Base-by-base conservation (phyloP, 2,329 filamentous ascomycete genomes). In the Cordyceps tenuipes region DNA sequence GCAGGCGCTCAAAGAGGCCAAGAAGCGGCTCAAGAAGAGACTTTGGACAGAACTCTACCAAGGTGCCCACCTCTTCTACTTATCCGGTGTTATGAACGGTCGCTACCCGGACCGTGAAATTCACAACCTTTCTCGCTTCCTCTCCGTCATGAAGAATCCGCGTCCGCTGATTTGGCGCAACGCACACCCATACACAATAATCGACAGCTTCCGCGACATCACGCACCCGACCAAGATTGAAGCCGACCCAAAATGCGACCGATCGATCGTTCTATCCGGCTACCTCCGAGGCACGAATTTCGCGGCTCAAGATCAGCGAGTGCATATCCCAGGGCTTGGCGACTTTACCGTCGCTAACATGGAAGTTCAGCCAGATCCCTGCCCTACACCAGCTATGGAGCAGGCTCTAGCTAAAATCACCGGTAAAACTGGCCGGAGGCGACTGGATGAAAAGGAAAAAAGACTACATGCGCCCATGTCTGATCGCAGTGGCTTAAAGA, bases 81-180 rank as follows among this genome's bases (percentile, higher is more conserved):
- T 99, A 5, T 96, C 91, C 1, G 94, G 94, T 68, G 92, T 99
- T 41, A 89, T 97, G 67, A 99, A 99, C 72, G 94, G 94, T 47
- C 83, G 94, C 64, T 99, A 99, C 69, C 95, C 94, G 0, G 94
- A 99, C 72, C 86, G 95, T 64, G 95, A 99, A 74, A 86, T 99
- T 17, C 90, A 97, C 76, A 99, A 99, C 70, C 75, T 99, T 58
- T 96, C 91, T 15, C 85, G 95, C 59, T 99, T 99, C 73, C 80
- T 99, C 65, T 96, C 90, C 21, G 91, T 99, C 65, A 99, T 99
- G 95, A 99, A 99, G 80, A 99, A 96, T 71, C 93, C 95, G 5
- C 83, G 94, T 62, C 94, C 94, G n/a, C 79, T 99, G 34, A 81
- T 99, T 47, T 99, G 94, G 93, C 84, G 95, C 62, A 99, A 99